These are phyloP conservation scores for Dendrobium chrysotoxum DNA, from an alignment of 106 monocot genomes.

Conservation along the genomic window DNA sequence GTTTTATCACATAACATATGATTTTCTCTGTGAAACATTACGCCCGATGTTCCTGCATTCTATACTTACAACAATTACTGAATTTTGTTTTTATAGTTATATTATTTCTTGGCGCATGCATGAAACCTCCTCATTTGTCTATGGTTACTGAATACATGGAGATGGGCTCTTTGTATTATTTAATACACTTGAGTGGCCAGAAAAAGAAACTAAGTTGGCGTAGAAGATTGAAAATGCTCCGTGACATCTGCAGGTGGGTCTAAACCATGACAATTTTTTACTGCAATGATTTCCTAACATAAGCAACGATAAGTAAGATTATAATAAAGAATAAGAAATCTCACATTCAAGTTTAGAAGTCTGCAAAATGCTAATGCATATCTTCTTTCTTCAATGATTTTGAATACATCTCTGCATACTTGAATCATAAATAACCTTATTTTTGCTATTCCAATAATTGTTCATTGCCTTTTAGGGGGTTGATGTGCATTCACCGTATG, in stretches of 20 bases:
- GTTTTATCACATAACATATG: neutral
- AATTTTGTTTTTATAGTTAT: constrained; percentile 60
- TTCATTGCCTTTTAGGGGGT: constrained; percentile 40
- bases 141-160: constrained; percentile 99
- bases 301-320: neutral
- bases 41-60: neutral
- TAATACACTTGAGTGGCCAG: constrained; percentile 92
- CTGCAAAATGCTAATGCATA: neutral
- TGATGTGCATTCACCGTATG: constrained; percentile 99
- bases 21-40: neutral
- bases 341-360: neutral
- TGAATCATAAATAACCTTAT: too few relatives aligned
- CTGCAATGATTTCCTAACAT: neutral
- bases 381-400: too few relatives aligned
- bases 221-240: constrained; percentile 83
- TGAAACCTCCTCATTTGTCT: constrained; percentile 89
- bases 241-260: constrained; percentile 91
- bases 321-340: neutral
- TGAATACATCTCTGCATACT: too few relatives aligned
- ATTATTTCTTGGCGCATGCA: constrained; percentile 91
- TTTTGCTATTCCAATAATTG: neutral
- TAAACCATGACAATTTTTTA: neutral
- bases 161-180: constrained; percentile 95
- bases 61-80: neutral
- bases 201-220: constrained; percentile 95